phyloP scores from a whole-genome alignment of 495 filamentous ascomycete species.

The Hyaloscypha bicolor region DNA sequence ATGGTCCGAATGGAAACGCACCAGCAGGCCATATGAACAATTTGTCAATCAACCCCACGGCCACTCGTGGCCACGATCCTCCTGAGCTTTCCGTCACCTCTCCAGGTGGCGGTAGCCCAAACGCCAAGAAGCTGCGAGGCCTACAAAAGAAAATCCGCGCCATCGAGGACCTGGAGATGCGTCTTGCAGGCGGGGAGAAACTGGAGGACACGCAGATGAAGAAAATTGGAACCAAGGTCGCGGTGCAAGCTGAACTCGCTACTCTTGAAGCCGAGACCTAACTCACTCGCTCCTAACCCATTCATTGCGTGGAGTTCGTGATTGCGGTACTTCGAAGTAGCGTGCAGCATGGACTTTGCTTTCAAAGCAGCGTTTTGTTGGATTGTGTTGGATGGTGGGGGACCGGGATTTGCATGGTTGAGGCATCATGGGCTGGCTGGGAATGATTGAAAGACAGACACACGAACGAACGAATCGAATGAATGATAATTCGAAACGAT shows the following conservation, averaged over 20 bases:
- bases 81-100: slow-evolving; percentile 51
- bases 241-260: slow-evolving; percentile 79
- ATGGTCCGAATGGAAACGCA: slow-evolving; percentile 14
- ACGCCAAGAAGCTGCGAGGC: slow-evolving; percentile 82
- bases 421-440: not conserved
- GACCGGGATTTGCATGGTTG: not conserved
- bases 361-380: not conserved
- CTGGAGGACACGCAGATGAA: slow-evolving; percentile 97
- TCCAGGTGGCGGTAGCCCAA: slow-evolving; percentile 45
- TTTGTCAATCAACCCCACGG: slow-evolving; percentile 25
- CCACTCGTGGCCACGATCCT: slow-evolving; percentile 29
- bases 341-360: not conserved
- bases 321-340: not conserved
- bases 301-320: not conserved
- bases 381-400: slow-evolving; percentile 15
- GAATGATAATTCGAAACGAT: not conserved
- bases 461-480: not conserved
- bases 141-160: slow-evolving; percentile 96
- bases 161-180: slow-evolving; percentile 97
- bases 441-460: not conserved
- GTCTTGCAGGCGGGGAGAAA: slow-evolving; percentile 90
- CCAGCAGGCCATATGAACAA: slow-evolving; percentile 23
- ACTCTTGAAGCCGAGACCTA: slow-evolving; percentile 46
- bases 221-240: slow-evolving; percentile 90
- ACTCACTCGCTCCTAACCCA: not conserved